Evolutionary conservation across 2,329 filamentous ascomycete species (phyloP).

Genomic region (Trichoderma hamatum): DNA sequence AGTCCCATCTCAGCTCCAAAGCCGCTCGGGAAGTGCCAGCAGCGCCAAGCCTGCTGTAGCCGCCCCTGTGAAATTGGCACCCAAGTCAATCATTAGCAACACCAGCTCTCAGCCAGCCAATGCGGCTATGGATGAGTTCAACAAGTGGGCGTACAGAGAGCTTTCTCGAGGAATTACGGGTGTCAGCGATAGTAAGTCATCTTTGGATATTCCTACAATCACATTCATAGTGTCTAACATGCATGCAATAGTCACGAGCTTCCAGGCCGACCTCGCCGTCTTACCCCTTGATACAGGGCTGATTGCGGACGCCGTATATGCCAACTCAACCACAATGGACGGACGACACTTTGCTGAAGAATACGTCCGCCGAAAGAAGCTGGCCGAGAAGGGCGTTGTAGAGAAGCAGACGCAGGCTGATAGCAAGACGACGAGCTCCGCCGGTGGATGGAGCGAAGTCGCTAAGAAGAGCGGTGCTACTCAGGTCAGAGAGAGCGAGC

Average conservation of each 20-base stretch:
- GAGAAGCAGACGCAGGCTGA: conserved; percentile 69
- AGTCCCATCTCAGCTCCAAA: conserved; percentile 54
- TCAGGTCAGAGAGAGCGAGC: conserved; percentile 47
- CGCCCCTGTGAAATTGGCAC: conserved; percentile 54
- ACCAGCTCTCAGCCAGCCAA: conserved; percentile 43
- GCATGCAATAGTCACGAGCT: conserved; percentile 67
- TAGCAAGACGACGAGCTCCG: conserved; percentile 48
- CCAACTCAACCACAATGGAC: conserved; percentile 84
- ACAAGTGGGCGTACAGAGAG: conserved; percentile 85
- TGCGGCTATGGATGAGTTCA: conserved; percentile 83
- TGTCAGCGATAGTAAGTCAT: conserved; percentile 56
- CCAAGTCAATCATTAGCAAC: conserved; percentile 51
- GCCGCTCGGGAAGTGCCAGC: conserved; percentile 49
- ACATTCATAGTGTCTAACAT: background rate
- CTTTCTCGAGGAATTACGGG: conserved; percentile 70
- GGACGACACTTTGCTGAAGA: conserved; percentile 92
- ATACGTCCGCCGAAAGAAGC: conserved; percentile 88
- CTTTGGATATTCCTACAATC: background rate
- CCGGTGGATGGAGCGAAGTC: conserved; percentile 91
- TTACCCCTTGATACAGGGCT: conserved; percentile 78
- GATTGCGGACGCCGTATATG: conserved; percentile 89
- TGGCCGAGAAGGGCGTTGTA: conserved; percentile 88
- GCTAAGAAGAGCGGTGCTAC: conserved; percentile 78
- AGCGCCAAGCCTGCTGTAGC: conserved; percentile 48
- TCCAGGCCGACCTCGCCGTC: conserved; percentile 73